A percentile compares a stretch with the other conserved stretches of the same genome.
phyloP scores from a whole-genome alignment of 1,284 basidiomycete genomes.

The Ceratobasidium sp. region DNA sequence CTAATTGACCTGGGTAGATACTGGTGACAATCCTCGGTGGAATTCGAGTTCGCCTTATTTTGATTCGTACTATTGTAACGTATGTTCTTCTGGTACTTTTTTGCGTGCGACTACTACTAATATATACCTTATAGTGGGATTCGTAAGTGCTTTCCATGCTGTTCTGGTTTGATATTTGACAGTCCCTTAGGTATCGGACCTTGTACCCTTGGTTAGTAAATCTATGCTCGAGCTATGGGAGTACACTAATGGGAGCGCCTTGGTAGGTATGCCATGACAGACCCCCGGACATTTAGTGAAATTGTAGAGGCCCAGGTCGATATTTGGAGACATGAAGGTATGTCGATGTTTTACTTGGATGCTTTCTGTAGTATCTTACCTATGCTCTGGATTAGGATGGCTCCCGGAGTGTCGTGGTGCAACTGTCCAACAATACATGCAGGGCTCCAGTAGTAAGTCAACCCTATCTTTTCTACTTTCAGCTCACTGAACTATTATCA shows the following conservation, averaged over 20 bases:
- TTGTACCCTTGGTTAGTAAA: slow-evolving; percentile 65
- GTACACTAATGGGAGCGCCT: too few relatives aligned
- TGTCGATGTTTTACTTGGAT: slow-evolving; percentile 6
- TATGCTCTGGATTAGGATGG: slow-evolving; percentile 61
- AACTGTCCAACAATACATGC: slow-evolving; percentile 65
- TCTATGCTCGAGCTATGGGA: background rate
- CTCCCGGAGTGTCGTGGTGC: slow-evolving; percentile 74
- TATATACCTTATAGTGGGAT: slow-evolving; percentile 65
- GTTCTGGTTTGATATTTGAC: background rate
- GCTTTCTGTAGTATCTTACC: background rate
- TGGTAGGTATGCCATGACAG: slow-evolving; percentile 62
- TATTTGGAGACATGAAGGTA: slow-evolving; percentile 75
- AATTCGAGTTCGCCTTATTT: slow-evolving; percentile 74
- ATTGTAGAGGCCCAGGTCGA: slow-evolving; percentile 75
- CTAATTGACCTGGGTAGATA: slow-evolving; percentile 60
- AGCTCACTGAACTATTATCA: background rate
- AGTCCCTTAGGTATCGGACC: slow-evolving; percentile 61
- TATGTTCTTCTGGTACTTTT: slow-evolving; percentile 53
- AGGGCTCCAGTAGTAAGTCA: slow-evolving; percentile 72
- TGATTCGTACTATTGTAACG: slow-evolving; percentile 78
- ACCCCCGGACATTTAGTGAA: slow-evolving; percentile 67
- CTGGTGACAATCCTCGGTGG: slow-evolving; percentile 78
- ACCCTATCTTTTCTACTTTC: background rate
- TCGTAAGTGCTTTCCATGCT: slow-evolving; percentile 55
- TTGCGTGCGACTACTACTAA: background rate